phyloP scores from a whole-genome alignment of 352 stramenopile genomes.

The Pythium sukuiense region DNA sequence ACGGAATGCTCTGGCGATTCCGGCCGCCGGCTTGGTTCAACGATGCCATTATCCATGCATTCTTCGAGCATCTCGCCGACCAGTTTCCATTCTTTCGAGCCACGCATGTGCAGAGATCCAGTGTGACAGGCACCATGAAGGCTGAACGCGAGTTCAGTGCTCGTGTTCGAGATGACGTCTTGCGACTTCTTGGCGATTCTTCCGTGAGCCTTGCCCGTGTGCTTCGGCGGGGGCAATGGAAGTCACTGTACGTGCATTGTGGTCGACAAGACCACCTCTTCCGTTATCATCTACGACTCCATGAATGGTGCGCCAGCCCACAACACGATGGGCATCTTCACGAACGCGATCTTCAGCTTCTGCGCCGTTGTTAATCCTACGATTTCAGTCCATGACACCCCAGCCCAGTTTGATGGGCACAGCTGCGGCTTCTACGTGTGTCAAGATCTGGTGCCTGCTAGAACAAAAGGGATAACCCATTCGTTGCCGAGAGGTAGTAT shows the following conservation, averaged over 20 bases:
- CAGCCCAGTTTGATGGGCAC: not conserved
- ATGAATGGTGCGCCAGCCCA: not conserved
- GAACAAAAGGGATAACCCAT: too few species aligned
- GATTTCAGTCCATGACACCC: not conserved
- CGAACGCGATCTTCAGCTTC: not conserved
- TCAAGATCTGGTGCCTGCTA: too few species aligned
- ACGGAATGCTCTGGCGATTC: not conserved
- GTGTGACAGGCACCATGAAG: not conserved
- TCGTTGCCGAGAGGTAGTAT: constrained; percentile 8
- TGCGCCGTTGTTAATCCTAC: not conserved
- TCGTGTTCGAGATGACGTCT: not conserved
- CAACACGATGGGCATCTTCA: not conserved
- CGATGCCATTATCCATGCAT: not conserved
- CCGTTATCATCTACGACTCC: not conserved
- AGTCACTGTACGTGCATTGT: not conserved
- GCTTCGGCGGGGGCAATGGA: not conserved
- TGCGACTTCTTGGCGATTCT: not conserved
- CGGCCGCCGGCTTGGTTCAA: not conserved
- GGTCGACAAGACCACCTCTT: not conserved
- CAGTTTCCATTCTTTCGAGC: not conserved
- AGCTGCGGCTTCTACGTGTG: not conserved
- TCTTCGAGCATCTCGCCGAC: not conserved
- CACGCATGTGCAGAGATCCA: not conserved
- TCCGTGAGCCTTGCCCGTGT: not conserved
- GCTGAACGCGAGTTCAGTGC: not conserved